These are phyloP conservation scores for Kingdonia uniflora DNA, from an alignment of 164 flowering plant genomes.

Conservation along the genomic window DNA sequence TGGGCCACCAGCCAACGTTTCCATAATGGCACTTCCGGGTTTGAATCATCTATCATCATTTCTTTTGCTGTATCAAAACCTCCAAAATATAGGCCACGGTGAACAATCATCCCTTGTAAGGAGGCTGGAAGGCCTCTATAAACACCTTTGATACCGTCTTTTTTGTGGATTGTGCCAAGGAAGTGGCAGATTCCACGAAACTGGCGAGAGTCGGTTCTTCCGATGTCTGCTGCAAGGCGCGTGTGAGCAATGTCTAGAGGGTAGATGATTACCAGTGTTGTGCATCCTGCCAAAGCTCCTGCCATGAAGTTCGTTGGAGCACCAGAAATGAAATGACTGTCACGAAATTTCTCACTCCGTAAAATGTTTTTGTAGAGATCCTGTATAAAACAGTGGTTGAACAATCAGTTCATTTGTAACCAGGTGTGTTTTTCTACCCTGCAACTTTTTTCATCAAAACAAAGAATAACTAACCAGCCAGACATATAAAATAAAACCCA, in stretches of 20 bases:
- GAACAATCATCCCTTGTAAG: slow-evolving; percentile 84
- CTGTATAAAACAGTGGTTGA: slow-evolving; percentile 24
- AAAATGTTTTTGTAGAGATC: slow-evolving; percentile 70
- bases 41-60: slow-evolving; percentile 37
- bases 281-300: slow-evolving; percentile 93
- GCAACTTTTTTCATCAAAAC: no score
- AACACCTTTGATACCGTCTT: slow-evolving; percentile 74
- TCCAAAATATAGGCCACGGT: slow-evolving; percentile 92
- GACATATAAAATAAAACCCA: no score
- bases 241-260: slow-evolving; percentile 98
- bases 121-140: slow-evolving; percentile 96
- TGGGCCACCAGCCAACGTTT: slow-evolving; percentile 88
- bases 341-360: slow-evolving; percentile 24
- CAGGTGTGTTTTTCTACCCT: no score
- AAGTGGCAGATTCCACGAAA: slow-evolving; percentile 79
- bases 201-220: slow-evolving; percentile 60
- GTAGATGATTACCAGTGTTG: slow-evolving; percentile 73
- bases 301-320: slow-evolving; percentile 70
- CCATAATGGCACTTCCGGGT: slow-evolving; percentile 55
- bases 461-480: no score
- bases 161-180: slow-evolving; percentile 47
- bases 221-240: slow-evolving; percentile 91
- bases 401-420: no score
- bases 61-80: slow-evolving; percentile 95
- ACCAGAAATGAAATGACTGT: slow-evolving; percentile 36